Evolutionary conservation across 441 rosid genomes (phyloP).

Genomic region (Jatropha multifida): DNA sequence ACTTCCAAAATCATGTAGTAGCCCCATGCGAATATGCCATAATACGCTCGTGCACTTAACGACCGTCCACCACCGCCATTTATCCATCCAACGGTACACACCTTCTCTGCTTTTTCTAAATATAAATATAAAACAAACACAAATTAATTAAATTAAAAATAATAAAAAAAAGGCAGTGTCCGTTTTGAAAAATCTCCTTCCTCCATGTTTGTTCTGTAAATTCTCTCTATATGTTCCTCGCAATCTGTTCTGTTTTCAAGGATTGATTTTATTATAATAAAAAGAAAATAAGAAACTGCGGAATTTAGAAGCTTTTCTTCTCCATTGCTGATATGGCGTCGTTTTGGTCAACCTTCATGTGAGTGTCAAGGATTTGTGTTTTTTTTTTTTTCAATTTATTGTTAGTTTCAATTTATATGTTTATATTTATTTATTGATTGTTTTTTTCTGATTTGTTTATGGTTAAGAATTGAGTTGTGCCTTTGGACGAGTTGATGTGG

Average conservation of each 20-base stretch:
- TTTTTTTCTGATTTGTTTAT: not conserved
- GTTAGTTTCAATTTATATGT: not conserved
- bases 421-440: not conserved
- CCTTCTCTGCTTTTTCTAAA: not conserved
- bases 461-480: not conserved
- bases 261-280: not conserved
- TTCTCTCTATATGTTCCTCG: not conserved
- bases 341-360: not conserved
- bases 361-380: not conserved
- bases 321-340: not conserved
- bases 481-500: conserved; percentile 13
- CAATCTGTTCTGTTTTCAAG: not conserved
- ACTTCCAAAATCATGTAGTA: not conserved
- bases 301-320: not conserved
- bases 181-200: too few species aligned
- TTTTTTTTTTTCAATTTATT: not conserved
- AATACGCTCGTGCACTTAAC: not conserved
- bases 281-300: not conserved
- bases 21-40: not conserved
- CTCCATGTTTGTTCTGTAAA: too few species aligned
- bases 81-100: conserved; percentile 23
- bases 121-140: too few species aligned
- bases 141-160: too few species aligned
- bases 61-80: conserved; percentile 14
- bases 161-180: too few species aligned